Conservation (phyloP, 129 eudicot species). For the Pittosporum tobira region DNA sequence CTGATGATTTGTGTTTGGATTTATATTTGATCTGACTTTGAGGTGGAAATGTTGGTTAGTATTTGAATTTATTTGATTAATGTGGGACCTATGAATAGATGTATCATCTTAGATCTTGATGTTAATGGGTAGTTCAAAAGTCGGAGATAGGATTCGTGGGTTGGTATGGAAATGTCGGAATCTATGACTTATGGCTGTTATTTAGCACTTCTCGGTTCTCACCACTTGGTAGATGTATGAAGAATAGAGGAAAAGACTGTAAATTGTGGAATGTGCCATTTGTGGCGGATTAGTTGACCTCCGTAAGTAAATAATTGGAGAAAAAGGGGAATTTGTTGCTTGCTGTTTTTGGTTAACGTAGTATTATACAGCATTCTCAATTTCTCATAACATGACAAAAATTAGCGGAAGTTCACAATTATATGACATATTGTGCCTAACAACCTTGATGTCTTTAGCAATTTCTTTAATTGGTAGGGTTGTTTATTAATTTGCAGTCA, state of each 20-base stretch:
- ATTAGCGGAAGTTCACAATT: background rate
- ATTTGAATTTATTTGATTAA: constrained; percentile 21
- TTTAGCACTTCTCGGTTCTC: background rate
- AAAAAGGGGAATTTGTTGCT: background rate
- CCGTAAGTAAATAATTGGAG: background rate
- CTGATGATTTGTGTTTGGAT: constrained; percentile 10
- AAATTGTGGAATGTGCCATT: background rate
- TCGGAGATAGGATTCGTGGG: background rate
- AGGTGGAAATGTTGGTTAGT: constrained; percentile 13
- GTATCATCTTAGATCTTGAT: constrained; percentile 39
- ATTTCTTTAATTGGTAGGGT: background rate
- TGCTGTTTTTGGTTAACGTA: background rate
- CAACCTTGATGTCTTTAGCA: background rate
- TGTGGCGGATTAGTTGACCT: background rate
- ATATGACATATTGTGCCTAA: background rate
- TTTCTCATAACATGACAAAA: background rate
- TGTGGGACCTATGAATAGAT: constrained; percentile 60
- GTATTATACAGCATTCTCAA: background rate
- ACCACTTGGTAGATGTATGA: constrained; percentile 17
- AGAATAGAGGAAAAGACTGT: constrained; percentile 6
- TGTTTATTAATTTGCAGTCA: background rate
- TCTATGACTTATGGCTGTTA: background rate
- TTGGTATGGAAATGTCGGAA: background rate
- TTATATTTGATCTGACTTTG: constrained; percentile 17
- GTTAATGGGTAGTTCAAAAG: constrained; percentile 30